These are phyloP conservation scores for Aspergillus sclerotiicarbonarius DNA, from an alignment of 495 filamentous ascomycete species.

Conservation along the genomic window DNA sequence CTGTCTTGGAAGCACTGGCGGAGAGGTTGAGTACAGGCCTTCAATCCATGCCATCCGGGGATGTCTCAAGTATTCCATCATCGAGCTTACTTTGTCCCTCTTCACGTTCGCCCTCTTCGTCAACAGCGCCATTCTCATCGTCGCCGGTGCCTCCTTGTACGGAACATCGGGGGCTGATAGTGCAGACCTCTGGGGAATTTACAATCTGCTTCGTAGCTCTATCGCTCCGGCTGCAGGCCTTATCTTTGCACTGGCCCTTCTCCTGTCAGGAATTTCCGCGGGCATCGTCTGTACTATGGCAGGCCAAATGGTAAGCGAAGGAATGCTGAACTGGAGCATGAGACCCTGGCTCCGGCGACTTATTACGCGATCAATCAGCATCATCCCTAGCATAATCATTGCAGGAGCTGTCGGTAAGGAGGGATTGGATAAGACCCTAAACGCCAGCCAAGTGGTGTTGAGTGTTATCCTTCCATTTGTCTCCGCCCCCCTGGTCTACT, in stretches of 20 bases:
- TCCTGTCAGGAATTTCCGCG: constrained; percentile 73
- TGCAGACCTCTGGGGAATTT: constrained; percentile 80
- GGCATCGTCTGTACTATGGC: constrained; percentile 84
- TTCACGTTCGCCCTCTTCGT: constrained; percentile 93
- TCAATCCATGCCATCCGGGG: constrained; percentile 72
- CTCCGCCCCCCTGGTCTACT: constrained; percentile 79
- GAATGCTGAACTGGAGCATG: constrained; percentile 69
- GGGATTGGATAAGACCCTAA: constrained; percentile 71
- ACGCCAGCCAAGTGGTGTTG: constrained; percentile 75
- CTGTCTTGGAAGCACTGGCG: constrained; percentile 35
- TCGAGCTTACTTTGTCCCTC: constrained; percentile 72
- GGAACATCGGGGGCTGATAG: constrained; percentile 50
- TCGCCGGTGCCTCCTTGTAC: constrained; percentile 77
- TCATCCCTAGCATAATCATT: constrained; percentile 79
- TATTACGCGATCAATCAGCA: constrained; percentile 69
- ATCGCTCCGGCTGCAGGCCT: constrained; percentile 72
- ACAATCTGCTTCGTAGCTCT: constrained; percentile 66
- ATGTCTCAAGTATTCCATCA: constrained; percentile 79
- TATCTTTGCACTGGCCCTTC: constrained; percentile 72
- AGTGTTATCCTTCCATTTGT: constrained; percentile 81
- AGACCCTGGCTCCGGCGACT: constrained; percentile 71
- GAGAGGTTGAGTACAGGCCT: constrained; percentile 68
- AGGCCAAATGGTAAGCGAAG: constrained; percentile 80
- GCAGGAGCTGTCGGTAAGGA: constrained; percentile 71
- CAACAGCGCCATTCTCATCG: constrained; percentile 87